A percentile compares a stretch with the other conserved stretches of the same genome.
Evolutionary conservation across 805 yeast species (phyloP).

Genomic region (Ogataea methanolica): DNA sequence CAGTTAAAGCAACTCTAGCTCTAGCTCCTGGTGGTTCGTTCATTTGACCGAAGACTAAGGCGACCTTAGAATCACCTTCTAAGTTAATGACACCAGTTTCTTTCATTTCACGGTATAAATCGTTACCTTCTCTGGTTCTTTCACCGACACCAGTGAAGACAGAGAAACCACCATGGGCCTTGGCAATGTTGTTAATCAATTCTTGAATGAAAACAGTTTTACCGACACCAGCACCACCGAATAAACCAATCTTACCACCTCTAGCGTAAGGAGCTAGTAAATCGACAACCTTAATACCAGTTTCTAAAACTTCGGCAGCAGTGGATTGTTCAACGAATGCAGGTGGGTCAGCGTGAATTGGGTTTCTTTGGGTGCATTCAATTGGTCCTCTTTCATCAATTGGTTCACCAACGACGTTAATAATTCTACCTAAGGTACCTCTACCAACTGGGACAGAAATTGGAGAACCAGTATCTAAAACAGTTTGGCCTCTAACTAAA

Average conservation of each 20-base stretch:
- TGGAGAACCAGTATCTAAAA: constrained; percentile 95
- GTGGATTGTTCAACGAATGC: constrained; percentile 95
- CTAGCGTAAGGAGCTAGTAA: constrained; percentile 99
- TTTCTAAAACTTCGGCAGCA: constrained; percentile 95
- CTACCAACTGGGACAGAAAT: constrained; percentile 99
- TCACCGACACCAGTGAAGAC: constrained; percentile 99
- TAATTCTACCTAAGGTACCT: constrained; percentile 97
- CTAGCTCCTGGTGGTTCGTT: constrained; percentile 99
- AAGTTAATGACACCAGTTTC: constrained; percentile 99
- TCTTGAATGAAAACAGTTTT: constrained; percentile 99
- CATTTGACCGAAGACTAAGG: constrained; percentile 99
- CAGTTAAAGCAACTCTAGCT: constrained; percentile 99
- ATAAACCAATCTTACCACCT: constrained; percentile 99
- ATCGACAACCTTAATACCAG: constrained; percentile 99
- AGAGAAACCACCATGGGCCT: constrained; percentile 99
- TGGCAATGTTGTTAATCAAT: constrained; percentile 98
- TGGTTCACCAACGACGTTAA: constrained; percentile 99
- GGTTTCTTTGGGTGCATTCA: constrained; percentile 86
- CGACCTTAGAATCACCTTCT: constrained; percentile 99
- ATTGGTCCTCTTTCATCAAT: constrained; percentile 99
- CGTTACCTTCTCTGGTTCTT: constrained; percentile 99
- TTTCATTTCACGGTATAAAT: constrained; percentile 99
- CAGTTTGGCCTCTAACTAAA: constrained; percentile 94
- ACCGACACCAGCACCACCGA: constrained; percentile 99
- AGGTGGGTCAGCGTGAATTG: constrained; percentile 99